Conservation (phyloP, 2,329 filamentous ascomycete species). For the Trichoderma oligosporum region DNA sequence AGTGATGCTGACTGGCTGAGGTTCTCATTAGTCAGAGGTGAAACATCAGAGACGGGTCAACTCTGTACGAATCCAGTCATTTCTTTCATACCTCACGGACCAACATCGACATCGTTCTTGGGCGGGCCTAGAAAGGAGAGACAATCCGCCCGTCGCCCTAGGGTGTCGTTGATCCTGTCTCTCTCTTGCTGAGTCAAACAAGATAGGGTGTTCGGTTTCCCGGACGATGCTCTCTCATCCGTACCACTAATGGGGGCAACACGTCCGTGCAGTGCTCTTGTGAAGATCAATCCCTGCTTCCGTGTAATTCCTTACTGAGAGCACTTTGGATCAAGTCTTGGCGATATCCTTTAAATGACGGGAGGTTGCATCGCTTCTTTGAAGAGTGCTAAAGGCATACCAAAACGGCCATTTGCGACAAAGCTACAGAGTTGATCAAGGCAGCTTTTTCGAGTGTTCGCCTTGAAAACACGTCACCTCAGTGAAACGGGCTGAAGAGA, state of each 20-base stretch:
- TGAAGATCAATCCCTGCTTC: conserved; percentile 8
- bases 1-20: conserved; percentile 10
- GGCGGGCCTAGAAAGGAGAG: conserved; percentile 11
- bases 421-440: not conserved
- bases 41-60: not conserved
- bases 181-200: conserved; percentile 12
- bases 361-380: not conserved
- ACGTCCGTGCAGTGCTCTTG: not conserved
- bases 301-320: too few species aligned
- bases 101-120: not conserved
- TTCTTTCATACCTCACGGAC: not conserved
- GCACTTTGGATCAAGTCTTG: not conserved
- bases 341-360: not conserved
- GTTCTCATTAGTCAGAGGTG: conserved; percentile 1
- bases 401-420: too few species aligned
- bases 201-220: conserved; percentile 20
- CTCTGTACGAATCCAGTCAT: conserved; percentile 1
- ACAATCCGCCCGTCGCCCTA: conserved; percentile 18
- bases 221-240: conserved; percentile 5
- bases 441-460: not conserved
- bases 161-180: conserved; percentile 27
- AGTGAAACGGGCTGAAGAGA: not conserved
- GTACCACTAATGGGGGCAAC: conserved; percentile 4
- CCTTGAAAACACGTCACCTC: too few species aligned
- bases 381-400: not conserved